phyloP scores from a whole-genome alignment of 805 yeast genomes.

The Myxozyma sirexii region DNA sequence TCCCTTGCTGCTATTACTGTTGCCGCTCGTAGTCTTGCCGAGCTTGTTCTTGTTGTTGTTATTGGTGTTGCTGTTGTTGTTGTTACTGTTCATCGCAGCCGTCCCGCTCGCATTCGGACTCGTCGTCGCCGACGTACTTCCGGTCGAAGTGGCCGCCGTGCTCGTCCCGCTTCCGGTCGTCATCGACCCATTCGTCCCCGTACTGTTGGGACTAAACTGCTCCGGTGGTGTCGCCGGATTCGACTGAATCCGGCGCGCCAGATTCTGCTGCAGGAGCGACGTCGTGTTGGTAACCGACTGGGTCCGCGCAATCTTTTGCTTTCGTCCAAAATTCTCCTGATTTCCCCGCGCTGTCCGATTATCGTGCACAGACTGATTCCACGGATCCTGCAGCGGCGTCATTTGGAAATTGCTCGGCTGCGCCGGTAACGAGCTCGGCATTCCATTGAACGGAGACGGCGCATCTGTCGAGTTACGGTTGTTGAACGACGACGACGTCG shows the following conservation, averaged over 20 bases:
- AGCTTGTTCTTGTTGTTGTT: neutral
- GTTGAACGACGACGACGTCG: slow-evolving; percentile 1
- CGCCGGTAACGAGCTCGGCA: slow-evolving; percentile 19
- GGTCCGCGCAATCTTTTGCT: slow-evolving; percentile 35
- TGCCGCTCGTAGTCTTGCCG: neutral
- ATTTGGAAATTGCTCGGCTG: slow-evolving; percentile 7
- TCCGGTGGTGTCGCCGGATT: slow-evolving; percentile 35
- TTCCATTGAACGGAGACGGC: slow-evolving; percentile 10
- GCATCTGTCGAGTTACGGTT: neutral
- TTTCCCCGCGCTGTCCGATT: slow-evolving; percentile 18
- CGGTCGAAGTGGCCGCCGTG: slow-evolving; percentile 13
- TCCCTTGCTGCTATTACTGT: neutral
- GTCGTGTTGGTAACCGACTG: slow-evolving; percentile 29
- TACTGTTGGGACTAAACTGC: slow-evolving; percentile 26
- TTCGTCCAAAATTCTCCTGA: slow-evolving; percentile 32
- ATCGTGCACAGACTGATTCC: slow-evolving; percentile 26
- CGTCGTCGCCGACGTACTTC: slow-evolving; percentile 16
- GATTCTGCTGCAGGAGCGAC: slow-evolving; percentile 31
- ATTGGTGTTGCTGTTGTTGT: neutral
- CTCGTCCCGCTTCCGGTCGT: slow-evolving; percentile 9
- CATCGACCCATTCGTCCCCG: slow-evolving; percentile 8
- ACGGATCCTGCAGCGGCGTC: slow-evolving; percentile 15
- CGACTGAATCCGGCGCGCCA: slow-evolving; percentile 31
- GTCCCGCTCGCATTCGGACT: slow-evolving; percentile 13
- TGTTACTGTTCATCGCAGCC: slow-evolving; percentile 4